A percentile compares a stretch with the other conserved stretches of the same genome.
phyloP scores from a whole-genome alignment of 257 asterid genomes.

The Solanum gandarillasii region DNA sequence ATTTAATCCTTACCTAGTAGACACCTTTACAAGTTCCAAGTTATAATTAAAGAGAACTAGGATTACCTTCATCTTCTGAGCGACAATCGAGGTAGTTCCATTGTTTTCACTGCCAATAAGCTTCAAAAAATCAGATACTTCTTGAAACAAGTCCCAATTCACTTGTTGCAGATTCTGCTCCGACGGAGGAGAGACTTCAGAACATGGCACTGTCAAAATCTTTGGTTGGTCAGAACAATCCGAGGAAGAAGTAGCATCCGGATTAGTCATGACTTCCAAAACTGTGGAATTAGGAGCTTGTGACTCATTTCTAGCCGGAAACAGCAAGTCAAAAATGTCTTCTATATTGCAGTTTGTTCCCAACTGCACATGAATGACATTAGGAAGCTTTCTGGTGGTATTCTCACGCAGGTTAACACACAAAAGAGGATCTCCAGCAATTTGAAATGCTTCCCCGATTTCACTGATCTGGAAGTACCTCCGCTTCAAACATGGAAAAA shows the following conservation, averaged over 20 bases:
- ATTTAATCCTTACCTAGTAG: not conserved
- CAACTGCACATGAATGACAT: slow-evolving; percentile 27
- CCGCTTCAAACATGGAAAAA: not conserved
- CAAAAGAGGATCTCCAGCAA: slow-evolving; percentile 39
- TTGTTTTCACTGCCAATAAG: not conserved
- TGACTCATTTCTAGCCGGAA: slow-evolving; percentile 5
- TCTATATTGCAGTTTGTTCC: slow-evolving; percentile 2
- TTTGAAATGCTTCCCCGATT: slow-evolving; percentile 32
- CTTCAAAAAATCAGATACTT: not conserved
- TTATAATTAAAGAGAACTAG: not conserved
- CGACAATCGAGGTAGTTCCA: not conserved
- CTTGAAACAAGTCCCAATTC: slow-evolving; percentile 19
- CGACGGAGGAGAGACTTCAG: not conserved
- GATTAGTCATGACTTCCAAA: not conserved
- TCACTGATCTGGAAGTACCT: not conserved
- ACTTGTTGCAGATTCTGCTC: not conserved
- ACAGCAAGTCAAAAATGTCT: slow-evolving; percentile 21
- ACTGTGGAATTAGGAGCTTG: not conserved
- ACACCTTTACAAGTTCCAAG: not conserved
- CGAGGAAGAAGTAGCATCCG: not conserved
- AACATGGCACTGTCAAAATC: not conserved
- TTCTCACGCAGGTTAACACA: slow-evolving; percentile 13
- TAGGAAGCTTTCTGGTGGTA: slow-evolving; percentile 1
- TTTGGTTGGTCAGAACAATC: not conserved
- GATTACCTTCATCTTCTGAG: slow-evolving; percentile 24